Evolutionary conservation across 768 basidiomycete species (phyloP).

Genomic region (Hypsizygus marmoreus): DNA sequence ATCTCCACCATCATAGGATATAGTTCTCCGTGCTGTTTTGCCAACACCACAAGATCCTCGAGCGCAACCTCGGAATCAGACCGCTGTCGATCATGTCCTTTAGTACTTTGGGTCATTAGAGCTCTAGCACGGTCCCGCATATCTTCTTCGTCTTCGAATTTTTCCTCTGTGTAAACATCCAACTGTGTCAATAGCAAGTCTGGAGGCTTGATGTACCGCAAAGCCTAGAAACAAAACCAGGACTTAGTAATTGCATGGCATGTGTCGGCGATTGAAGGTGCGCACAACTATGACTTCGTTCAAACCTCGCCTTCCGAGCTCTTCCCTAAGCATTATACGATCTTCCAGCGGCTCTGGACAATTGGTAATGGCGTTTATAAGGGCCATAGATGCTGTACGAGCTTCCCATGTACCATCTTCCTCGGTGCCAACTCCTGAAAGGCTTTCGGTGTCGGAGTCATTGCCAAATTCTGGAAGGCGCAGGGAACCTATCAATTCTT

Average conservation of each 20-base stretch:
- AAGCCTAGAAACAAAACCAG: slow-evolving; percentile 37
- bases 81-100: slow-evolving; percentile 31
- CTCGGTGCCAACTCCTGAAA: slow-evolving; percentile 43
- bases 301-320: slow-evolving; percentile 78
- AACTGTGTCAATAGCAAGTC: slow-evolving; percentile 71
- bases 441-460: slow-evolving; percentile 32
- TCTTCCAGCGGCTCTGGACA: slow-evolving; percentile 79
- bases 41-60: slow-evolving; percentile 60
- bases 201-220: slow-evolving; percentile 27
- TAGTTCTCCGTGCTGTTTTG: slow-evolving; percentile 62
- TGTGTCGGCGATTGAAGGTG: slow-evolving; percentile 13
- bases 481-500: slow-evolving; percentile 68
- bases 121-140: slow-evolving; percentile 63
- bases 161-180: slow-evolving; percentile 83
- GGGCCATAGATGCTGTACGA: slow-evolving; percentile 69
- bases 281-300: slow-evolving; percentile 84
- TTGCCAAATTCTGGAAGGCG: slow-evolving; percentile 50
- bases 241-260: not conserved
- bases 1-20: slow-evolving; percentile 65
- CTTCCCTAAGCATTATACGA: slow-evolving; percentile 77
- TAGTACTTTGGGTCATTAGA: slow-evolving; percentile 26
- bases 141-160: slow-evolving; percentile 88
- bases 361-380: slow-evolving; percentile 80
- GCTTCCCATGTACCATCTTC: slow-evolving; percentile 83
- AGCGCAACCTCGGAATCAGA: slow-evolving; percentile 59